phyloP scores from a whole-genome alignment of 257 asterid species.

The Solanum dulcamara region DNA sequence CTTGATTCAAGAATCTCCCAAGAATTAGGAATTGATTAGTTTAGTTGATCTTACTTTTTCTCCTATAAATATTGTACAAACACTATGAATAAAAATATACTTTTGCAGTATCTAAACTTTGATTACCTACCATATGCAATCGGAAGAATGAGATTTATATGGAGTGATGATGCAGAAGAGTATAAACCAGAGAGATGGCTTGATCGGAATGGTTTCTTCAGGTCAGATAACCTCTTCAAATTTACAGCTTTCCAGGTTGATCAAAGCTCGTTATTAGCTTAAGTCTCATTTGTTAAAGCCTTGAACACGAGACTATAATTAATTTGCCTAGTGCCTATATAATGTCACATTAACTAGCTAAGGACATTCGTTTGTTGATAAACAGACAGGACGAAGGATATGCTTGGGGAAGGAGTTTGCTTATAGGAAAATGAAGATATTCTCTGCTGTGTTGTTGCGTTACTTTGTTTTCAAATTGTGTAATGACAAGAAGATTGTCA shows the following conservation, averaged over 20 bases:
- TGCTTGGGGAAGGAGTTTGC: slow-evolving; percentile 54
- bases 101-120: neutral
- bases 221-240: too few species aligned
- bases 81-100: neutral
- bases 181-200: too few species aligned
- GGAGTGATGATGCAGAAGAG: too few species aligned
- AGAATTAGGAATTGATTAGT: neutral
- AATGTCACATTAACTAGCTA: neutral
- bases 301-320: neutral
- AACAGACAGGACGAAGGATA: slow-evolving; percentile 44
- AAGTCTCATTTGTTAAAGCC: neutral
- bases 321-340: neutral
- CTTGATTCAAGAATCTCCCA: neutral
- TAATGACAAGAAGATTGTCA: too few species aligned
- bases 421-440: slow-evolving; percentile 47
- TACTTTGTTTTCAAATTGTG: slow-evolving; percentile 27
- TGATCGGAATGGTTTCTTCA: too few species aligned
- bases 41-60: neutral
- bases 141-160: too few species aligned
- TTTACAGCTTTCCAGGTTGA: too few species aligned
- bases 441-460: slow-evolving; percentile 28
- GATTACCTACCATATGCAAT: too few species aligned
- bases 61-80: neutral
- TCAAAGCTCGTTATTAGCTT: neutral
- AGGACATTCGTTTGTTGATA: neutral